A percentile compares a stretch with the other conserved stretches of the same genome.
Evolutionary conservation across 495 filamentous ascomycete genomes (phyloP).

Genomic region (Daldinia grandis): DNA sequence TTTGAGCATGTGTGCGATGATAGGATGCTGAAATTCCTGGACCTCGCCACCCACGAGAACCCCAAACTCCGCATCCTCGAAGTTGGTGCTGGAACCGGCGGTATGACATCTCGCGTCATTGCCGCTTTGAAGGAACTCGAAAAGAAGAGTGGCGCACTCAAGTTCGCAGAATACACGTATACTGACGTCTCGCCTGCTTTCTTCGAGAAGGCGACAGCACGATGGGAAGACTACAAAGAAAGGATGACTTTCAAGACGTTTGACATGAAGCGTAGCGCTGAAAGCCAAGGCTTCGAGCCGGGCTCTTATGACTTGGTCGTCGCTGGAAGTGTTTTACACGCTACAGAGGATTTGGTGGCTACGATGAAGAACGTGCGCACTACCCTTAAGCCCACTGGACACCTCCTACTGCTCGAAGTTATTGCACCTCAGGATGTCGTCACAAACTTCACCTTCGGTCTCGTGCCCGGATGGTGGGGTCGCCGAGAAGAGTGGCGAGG

Average conservation of each 20-base stretch:
- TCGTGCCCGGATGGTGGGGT: conserved; percentile 62
- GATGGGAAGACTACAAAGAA: conserved; percentile 22
- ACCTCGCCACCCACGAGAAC: conserved; percentile 50
- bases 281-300: conserved; percentile 44
- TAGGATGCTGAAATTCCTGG: conserved; percentile 33
- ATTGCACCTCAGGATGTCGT: conserved; percentile 44
- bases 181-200: conserved; percentile 64
- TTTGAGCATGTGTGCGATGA: conserved; percentile 37
- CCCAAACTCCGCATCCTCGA: conserved; percentile 56
- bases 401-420: conserved; percentile 48
- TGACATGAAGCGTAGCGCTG: conserved; percentile 43
- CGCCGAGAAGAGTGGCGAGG: conserved; percentile 45
- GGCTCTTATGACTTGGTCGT: conserved; percentile 53
- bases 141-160: conserved; percentile 26
- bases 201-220: conserved; percentile 53
- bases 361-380: conserved; percentile 52
- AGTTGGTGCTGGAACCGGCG: conserved; percentile 58
- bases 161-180: conserved; percentile 54
- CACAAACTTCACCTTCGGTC: conserved; percentile 53
- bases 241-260: conserved; percentile 47
- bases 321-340: conserved; percentile 60
- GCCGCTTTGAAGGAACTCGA: conserved; percentile 34
- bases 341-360: conserved; percentile 48
- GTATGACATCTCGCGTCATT: conserved; percentile 43
- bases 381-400: conserved; percentile 50